Evolutionary conservation across 2,329 filamentous ascomycete genomes (phyloP).

Genomic region (Amauroascus niger): DNA sequence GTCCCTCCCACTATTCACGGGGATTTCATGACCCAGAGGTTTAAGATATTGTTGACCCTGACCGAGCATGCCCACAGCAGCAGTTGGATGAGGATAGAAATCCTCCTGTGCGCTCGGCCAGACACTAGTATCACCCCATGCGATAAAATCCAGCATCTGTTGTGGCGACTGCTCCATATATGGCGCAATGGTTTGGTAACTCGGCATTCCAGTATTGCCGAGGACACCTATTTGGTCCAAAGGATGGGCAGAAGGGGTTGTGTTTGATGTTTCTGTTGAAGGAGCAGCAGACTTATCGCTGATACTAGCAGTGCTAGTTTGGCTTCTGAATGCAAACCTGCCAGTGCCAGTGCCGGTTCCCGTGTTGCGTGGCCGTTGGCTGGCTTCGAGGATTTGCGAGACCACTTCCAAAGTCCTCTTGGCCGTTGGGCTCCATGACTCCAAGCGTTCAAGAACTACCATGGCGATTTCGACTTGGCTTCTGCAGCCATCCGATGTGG

Average conservation of each 20-base stretch:
- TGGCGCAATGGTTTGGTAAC: neutral
- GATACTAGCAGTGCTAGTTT: neutral
- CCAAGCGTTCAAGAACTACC: slow-evolving; percentile 41
- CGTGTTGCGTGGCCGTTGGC: slow-evolving; percentile 23
- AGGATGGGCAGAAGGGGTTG: neutral
- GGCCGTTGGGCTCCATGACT: slow-evolving; percentile 56
- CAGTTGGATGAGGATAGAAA: slow-evolving; percentile 24
- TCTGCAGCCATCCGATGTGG: slow-evolving; percentile 42
- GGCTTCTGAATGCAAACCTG: neutral
- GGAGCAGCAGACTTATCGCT: neutral
- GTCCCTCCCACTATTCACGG: neutral
- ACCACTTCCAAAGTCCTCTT: slow-evolving; percentile 55
- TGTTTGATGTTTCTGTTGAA: neutral
- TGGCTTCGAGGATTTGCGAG: slow-evolving; percentile 53
- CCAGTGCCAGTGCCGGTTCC: neutral
- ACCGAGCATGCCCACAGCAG: slow-evolving; percentile 21
- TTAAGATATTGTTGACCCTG: slow-evolving; percentile 20
- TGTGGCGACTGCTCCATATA: slow-evolving; percentile 18
- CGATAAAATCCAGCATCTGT: slow-evolving; percentile 31
- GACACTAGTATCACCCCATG: slow-evolving; percentile 28
- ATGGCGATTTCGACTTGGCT: slow-evolving; percentile 47
- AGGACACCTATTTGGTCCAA: slow-evolving; percentile 4
- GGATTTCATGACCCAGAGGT: neutral
- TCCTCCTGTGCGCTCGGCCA: slow-evolving; percentile 14
- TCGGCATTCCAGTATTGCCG: neutral